phyloP scores from a whole-genome alignment of 2,329 filamentous ascomycete species.

The Hansfordia pulvinata region DNA sequence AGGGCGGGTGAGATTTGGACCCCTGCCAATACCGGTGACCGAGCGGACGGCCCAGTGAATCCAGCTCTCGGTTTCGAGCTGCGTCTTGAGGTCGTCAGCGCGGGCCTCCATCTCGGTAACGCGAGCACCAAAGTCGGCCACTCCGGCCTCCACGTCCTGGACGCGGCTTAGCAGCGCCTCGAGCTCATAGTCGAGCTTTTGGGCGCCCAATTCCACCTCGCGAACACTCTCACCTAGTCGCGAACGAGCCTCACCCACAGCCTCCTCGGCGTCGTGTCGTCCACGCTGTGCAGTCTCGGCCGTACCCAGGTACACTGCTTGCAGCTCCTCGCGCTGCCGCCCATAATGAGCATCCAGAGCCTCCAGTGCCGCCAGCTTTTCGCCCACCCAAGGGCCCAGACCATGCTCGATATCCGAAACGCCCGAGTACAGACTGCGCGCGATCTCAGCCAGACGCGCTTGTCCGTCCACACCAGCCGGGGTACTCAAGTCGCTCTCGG shows the following conservation, averaged over 20 bases:
- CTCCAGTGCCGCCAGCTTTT: constrained; percentile 41
- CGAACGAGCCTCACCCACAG: constrained; percentile 55
- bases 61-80: constrained; percentile 52
- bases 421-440: constrained; percentile 36
- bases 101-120: constrained; percentile 57
- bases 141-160: constrained; percentile 74
- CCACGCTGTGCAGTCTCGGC: constrained; percentile 57
- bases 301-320: constrained; percentile 54
- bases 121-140: constrained; percentile 66
- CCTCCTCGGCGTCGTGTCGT: constrained; percentile 51
- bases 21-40: constrained; percentile 45
- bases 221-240: constrained; percentile 58
- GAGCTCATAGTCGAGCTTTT: constrained; percentile 88
- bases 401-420: constrained; percentile 36
- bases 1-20: constrained; percentile 37
- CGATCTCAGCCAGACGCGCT: constrained; percentile 32
- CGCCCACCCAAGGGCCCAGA: constrained; percentile 47
- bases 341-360: constrained; percentile 48
- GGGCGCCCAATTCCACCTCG: constrained; percentile 67
- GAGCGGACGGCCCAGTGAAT: constrained; percentile 50
- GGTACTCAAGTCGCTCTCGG: constrained; percentile 20
- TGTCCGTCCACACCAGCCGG: constrained; percentile 5
- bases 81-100: constrained; percentile 46
- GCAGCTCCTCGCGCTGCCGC: constrained; percentile 50
- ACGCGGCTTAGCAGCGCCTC: constrained; percentile 67